phyloP scores from a whole-genome alignment of 1,139 yeast species.

The Zhuliangozyma blackwelliae region DNA sequence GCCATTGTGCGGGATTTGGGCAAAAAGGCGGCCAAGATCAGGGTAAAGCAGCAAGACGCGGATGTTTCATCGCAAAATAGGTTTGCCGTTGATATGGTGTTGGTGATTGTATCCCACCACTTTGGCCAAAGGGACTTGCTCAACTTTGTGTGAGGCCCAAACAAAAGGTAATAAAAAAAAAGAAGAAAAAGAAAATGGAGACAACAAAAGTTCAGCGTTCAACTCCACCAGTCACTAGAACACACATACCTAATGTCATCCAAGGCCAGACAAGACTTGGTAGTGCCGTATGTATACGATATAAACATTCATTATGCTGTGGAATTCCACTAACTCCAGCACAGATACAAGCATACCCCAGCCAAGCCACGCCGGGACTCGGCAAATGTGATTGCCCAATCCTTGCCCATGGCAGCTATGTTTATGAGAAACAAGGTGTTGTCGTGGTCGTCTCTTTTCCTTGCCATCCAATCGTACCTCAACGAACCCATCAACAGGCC shows the following conservation, averaged over 20 bases:
- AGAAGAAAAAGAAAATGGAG: background rate
- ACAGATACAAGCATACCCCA: slow-evolving; percentile 46
- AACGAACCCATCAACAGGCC: slow-evolving; percentile 44
- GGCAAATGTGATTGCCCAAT: slow-evolving; percentile 48
- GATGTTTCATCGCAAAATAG: slow-evolving; percentile 6
- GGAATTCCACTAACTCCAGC: slow-evolving; percentile 5
- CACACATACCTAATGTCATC: slow-evolving; percentile 18
- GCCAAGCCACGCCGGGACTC: slow-evolving; percentile 44
- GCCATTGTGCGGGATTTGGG: slow-evolving; percentile 37
- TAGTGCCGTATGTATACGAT: slow-evolving; percentile 36
- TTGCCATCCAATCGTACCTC: slow-evolving; percentile 47
- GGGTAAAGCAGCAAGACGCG: slow-evolving; percentile 10
- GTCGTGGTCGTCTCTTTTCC: slow-evolving; percentile 55
- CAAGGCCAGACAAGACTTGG: slow-evolving; percentile 35
- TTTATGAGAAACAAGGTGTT: slow-evolving; percentile 49
- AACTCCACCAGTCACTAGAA: slow-evolving; percentile 1
- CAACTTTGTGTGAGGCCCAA: too few species aligned
- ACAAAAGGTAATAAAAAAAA: too few species aligned
- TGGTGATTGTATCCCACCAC: slow-evolving; percentile 30
- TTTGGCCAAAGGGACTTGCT: slow-evolving; percentile 35
- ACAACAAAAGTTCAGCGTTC: background rate
- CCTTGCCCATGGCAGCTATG: slow-evolving; percentile 71
- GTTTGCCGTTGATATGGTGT: slow-evolving; percentile 30
- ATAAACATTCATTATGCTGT: too few species aligned
- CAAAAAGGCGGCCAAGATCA: slow-evolving; percentile 32